These are phyloP conservation scores for Peniophora sp. DNA, from an alignment of 1,284 basidiomycete species.

Conservation along the genomic window DNA sequence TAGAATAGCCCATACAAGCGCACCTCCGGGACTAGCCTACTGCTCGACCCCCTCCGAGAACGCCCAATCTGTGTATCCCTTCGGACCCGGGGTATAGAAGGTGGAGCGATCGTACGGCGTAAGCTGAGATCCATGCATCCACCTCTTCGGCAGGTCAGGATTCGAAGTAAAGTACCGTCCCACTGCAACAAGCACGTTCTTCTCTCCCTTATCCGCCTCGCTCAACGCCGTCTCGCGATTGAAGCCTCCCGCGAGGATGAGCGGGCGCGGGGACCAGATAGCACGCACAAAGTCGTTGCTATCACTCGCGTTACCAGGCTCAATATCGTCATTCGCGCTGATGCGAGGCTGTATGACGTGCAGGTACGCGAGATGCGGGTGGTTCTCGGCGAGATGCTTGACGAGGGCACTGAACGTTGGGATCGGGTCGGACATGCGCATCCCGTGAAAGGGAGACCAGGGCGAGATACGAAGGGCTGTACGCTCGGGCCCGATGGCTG, in stretches of 20 bases:
- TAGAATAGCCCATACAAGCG: too few relatives aligned
- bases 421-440: constrained; percentile 37
- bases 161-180: constrained; percentile 39
- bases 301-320: constrained; percentile 1
- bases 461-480: constrained; percentile 48
- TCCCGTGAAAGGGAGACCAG: constrained; percentile 33
- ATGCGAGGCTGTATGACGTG: constrained; percentile 34
- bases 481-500: constrained; percentile 28
- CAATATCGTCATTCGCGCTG: constrained; percentile 3
- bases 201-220: constrained; percentile 15
- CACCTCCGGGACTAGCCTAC: too few relatives aligned
- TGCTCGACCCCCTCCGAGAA: not conserved
- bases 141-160: not conserved
- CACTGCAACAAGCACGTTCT: constrained; percentile 29
- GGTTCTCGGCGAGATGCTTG: constrained; percentile 22
- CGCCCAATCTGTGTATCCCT: not conserved
- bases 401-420: constrained; percentile 33
- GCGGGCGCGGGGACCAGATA: constrained; percentile 16
- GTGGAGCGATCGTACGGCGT: not conserved
- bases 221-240: constrained; percentile 12
- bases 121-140: not conserved
- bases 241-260: constrained; percentile 29
- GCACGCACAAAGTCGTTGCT: constrained; percentile 19
- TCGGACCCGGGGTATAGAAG: not conserved
- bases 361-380: constrained; percentile 45